Evolutionary conservation across 768 basidiomycete genomes (phyloP), one percentile per base, ranked within the genome.

Genomic region (Rhodocollybia butyracea): DNA sequence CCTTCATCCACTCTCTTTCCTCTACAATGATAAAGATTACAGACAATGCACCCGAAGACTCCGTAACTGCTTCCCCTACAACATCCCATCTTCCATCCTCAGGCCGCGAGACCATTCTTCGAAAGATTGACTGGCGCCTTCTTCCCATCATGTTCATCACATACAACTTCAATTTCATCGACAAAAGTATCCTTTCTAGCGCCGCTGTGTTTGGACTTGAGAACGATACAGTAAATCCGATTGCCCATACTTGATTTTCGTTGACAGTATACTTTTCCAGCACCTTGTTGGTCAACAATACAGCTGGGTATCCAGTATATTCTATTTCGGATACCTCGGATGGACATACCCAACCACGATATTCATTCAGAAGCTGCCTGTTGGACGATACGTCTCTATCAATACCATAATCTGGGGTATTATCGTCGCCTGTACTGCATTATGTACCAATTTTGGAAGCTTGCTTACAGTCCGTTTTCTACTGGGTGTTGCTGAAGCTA

Each of bases 121-220:
- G 46, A 47, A 47, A 47, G 31, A 34, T 34, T 15, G 46, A 47
- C 31, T 47, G 46, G 46, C 30, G 31, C 21, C 46, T 47, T 21
- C 30, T 47, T 27, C 46, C 46, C 21, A 47, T 47, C 13, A 47
- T 47, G 46, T 47, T 47, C 31, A 47, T 47, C 31, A 47, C 46
- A 5, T 47, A 47, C 19, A 47, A 47, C 31, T 47, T 47, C 30
- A 47, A 47, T 21, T 47, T 47, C 21, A 47, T 47, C 31, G 46
- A 47, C 31, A 47, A 47, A 19, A 29, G 13, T 4, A 47, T 47
- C 29, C 30, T 47, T 26, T 47, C 46, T 3, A 47, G 29, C 32
- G 46, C 46, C 30, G 29, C 46, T 34, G 46, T 47, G 46, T 47
- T 47, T 7, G 29, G 31, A 34, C 30, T 47, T 5, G 21, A 31